Conservation (phyloP, 2,329 filamentous ascomycete genomes). For the Verticillium alfalfae region DNA sequence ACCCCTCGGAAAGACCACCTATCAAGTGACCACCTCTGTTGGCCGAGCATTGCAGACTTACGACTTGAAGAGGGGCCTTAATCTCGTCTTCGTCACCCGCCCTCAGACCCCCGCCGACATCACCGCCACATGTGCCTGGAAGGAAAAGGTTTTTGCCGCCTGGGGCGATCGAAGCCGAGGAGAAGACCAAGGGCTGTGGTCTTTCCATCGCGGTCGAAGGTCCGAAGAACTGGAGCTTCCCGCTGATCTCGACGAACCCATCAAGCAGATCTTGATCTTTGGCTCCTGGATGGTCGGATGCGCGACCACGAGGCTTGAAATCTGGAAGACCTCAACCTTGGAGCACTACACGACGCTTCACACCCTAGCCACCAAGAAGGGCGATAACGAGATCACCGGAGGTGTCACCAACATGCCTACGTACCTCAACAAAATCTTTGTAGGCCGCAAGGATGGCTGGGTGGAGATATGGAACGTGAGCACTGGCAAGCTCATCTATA, state of each 20-base stretch:
- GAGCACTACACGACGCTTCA: constrained; percentile 88
- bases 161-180: constrained; percentile 63
- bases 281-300: constrained; percentile 88
- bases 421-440: constrained; percentile 92
- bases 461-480: constrained; percentile 98
- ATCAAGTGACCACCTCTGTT: constrained; percentile 94
- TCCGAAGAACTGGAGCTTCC: constrained; percentile 69
- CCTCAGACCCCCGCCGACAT: constrained; percentile 84
- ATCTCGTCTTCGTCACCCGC: constrained; percentile 87
- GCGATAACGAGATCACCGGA: constrained; percentile 66
- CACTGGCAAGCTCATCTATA: constrained; percentile 86
- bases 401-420: constrained; percentile 86
- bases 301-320: constrained; percentile 68
- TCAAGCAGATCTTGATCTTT: constrained; percentile 75
- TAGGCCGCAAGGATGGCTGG: constrained; percentile 78
- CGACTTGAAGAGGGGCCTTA: constrained; percentile 82
- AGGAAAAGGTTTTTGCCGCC: constrained; percentile 80
- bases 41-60: constrained; percentile 91
- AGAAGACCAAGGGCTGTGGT: constrained; percentile 68
- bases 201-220: constrained; percentile 87
- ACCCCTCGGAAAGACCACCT: constrained; percentile 87
- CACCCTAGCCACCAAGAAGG: constrained; percentile 48
- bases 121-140: constrained; percentile 83
- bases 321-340: constrained; percentile 79
- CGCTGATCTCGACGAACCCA: constrained; percentile 58